Base-by-base conservation (phyloP, 768 basidiomycete species). In the Psilocybe sp. region DNA sequence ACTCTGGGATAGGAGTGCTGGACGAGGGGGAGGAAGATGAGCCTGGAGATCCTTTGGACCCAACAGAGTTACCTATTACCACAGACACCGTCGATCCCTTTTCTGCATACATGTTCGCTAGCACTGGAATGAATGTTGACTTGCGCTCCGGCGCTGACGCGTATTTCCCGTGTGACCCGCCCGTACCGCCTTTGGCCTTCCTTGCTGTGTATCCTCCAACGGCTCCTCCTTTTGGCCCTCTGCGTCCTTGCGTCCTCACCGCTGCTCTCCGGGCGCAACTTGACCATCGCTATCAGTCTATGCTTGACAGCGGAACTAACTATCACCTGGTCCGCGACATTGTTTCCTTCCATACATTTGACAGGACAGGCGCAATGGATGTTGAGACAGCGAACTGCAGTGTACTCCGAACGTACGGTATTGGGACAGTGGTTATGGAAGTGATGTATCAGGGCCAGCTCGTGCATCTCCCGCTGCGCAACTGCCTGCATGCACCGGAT, bases 401-500 rank as follows among this genome's bases (percentile, higher is more conserved):
- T 4, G 34, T 40, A 1, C 47, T 65, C 1, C 2, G 0, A 0
- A 53, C 55, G 0, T 35, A 53, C 0, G 61, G 50, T 1, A 16
- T 48, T 0, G 62, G 65, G 8, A 48, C 54, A 23, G 59, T 62
- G 32, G 16, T 19, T 1, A 44, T 61, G n/a, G 7, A 28, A 10
- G 4, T 54, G 5, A 3, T 33, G 5, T 50, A 31, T 9, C 38
- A 41, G 44, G 31, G 39, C 28, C 20, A n/a, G 2, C 31, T n/a
- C 33, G 54, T 52, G 2, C 12, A 49, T 10, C 1, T 18, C 13
- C 44, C 18, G 8, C 44, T 66, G 1, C 16, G 31, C 14, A 52
- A 60, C 20, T 68, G 66, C 40, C 54, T 68, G 1, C 56, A 58
- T 51, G 55, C 63, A 0, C 64, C 64, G 0, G 53, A 57, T 40